These are phyloP conservation scores for Cucumis cinereus DNA, from an alignment of 306 rosid genomes.

Conservation along the genomic window DNA sequence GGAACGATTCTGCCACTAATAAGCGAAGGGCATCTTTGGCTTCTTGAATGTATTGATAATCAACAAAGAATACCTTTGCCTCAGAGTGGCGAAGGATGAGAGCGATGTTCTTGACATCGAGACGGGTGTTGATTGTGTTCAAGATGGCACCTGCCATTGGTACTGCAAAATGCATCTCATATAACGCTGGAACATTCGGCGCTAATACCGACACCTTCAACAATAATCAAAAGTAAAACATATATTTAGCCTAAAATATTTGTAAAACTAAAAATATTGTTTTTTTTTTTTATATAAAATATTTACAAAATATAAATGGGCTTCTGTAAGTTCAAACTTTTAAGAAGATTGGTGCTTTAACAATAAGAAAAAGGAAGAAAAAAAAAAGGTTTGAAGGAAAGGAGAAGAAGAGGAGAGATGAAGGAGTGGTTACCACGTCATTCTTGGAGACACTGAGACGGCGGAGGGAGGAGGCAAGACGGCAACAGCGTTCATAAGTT, in stretches of 20 bases:
- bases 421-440: slow-evolving; percentile 37
- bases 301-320: too few relatives aligned
- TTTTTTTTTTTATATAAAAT: too few relatives aligned
- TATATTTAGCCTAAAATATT: too few relatives aligned
- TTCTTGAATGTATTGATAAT: slow-evolving; percentile 37
- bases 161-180: slow-evolving; percentile 95
- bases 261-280: too few relatives aligned
- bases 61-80: slow-evolving; percentile 68
- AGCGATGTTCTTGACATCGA: slow-evolving; percentile 58
- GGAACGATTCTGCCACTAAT: slow-evolving; percentile 9
- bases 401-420: too few relatives aligned
- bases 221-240: too few relatives aligned
- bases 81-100: slow-evolving; percentile 62
- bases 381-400: too few relatives aligned
- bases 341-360: too few relatives aligned
- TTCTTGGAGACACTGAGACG: slow-evolving; percentile 40
- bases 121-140: slow-evolving; percentile 70
- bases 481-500: slow-evolving; percentile 60
- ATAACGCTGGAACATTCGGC: slow-evolving; percentile 85
- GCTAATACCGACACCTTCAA: slow-evolving; percentile 73
- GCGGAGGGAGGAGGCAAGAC: slow-evolving; percentile 72
- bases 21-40: slow-evolving; percentile 47
- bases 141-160: slow-evolving; percentile 89
- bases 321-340: neutral
- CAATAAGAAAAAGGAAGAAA: too few relatives aligned